Evolutionary conservation across 257 asterid genomes (phyloP).

Genomic region (Lycium ferocissimum): DNA sequence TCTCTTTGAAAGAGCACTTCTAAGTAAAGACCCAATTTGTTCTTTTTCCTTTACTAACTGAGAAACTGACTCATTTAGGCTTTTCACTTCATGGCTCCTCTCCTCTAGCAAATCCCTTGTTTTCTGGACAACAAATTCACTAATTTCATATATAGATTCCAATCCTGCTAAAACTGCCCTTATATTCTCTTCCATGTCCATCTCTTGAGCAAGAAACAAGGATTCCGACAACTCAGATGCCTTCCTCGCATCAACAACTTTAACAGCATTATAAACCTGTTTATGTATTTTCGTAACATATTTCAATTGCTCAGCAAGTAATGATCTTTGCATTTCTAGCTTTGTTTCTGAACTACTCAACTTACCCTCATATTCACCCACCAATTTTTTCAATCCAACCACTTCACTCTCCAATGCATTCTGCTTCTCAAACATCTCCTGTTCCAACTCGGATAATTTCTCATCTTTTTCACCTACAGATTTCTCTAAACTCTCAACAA

Average conservation of each 20-base stretch:
- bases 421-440: conserved; percentile 58
- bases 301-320: conserved; percentile 78
- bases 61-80: conserved; percentile 67
- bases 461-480: conserved; percentile 60
- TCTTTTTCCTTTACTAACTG: conserved; percentile 85
- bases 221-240: conserved; percentile 82
- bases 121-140: conserved; percentile 68
- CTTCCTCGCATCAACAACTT: conserved; percentile 77
- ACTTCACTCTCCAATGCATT: conserved; percentile 62
- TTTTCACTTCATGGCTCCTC: conserved; percentile 66
- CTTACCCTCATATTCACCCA: conserved; percentile 57
- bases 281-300: conserved; percentile 70
- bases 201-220: conserved; percentile 86
- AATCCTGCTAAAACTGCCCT: conserved; percentile 89
- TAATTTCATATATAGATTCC: conserved; percentile 84
- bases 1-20: conserved; percentile 85
- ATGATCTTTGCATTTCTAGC: conserved; percentile 65
- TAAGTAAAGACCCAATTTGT: conserved; percentile 82
- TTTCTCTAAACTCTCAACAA: conserved; percentile 56
- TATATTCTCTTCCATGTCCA: conserved; percentile 84
- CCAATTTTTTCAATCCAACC: conserved; percentile 55
- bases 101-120: conserved; percentile 74
- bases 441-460: conserved; percentile 54
- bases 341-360: conserved; percentile 45
- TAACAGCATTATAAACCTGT: conserved; percentile 67